Evolutionary conservation across 176 grass and related monocot species (phyloP), one percentile per base, ranked within the genome.

Genomic region (Eleusine coracana): DNA sequence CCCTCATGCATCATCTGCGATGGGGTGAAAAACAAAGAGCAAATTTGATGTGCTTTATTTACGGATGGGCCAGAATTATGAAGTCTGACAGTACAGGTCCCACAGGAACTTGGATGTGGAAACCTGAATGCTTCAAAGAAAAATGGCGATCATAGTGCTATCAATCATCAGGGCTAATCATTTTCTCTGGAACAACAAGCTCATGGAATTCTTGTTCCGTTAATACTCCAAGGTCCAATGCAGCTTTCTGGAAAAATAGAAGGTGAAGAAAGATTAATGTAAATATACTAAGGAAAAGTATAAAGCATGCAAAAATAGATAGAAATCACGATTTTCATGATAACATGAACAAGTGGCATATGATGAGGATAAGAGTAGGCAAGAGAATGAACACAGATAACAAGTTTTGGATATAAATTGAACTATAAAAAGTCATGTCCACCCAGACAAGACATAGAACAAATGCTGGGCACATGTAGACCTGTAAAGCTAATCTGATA

Each of bases 111-210:
- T 3, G 1, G 1, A 78, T 56, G 71, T 80, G 44, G 70, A 56
- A 69, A 61, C 36, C 76, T 55, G 60, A 87, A 82, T 71, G 55
- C 76, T 80, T 69, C 40, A 12, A 74, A 71, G 73, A 62, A 80
- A 40, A 44, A 52, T 52, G 75, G 40, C 7, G 68, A 73, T 38
- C 58, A 68, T 31, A 51, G 29, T 66, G 65, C 23, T 74, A 71
- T 86, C 66, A 90, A 83, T 93, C 89, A 62, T 59, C 80, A 66
- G 94, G 94, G 25, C 87, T 84, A 71, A 97, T 97, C 94, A 97
- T 97, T 89, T 97, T 97, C 84, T 93, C 94, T 52, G 94, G 91
- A 38, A 97, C 89, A 18, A 97, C 94, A 65, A 91, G 75, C 66
- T 97, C 81, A 83, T 97, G 80, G 61, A 97, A 97, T 84, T 97